Base-by-base conservation (phyloP, 2,329 filamentous ascomycete genomes). In the Hirsutella minnesotensis region DNA sequence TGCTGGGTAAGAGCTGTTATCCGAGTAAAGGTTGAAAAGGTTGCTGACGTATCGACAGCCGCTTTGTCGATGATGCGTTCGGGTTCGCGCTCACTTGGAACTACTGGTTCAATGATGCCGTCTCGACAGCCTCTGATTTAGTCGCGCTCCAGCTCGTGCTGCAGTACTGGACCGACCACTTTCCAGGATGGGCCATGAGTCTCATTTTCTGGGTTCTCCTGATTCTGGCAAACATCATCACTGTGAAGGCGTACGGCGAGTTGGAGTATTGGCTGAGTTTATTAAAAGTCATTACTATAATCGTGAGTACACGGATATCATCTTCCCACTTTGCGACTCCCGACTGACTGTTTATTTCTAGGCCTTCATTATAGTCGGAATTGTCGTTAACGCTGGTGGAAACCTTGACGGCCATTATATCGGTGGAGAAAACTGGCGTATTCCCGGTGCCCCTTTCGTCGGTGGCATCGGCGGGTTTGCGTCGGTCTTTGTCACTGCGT, bases 71-170 rank as follows among this genome's bases (percentile, higher is more conserved):
- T 49, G 69, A 73, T 50, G 66, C 70, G 1, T 67, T 73, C 47
- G 72, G 71, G 1, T 75, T 75, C 47, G 70, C 71, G 3, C 55
- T 74, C 24, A 74, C 71, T 0, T 76, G 72, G 73, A 77, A 76
- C 49, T 76, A 75, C 56, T 82, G 77, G 77, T 79, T 81, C 51
- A 81, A 82, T 54, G 76, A 81, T 58, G 77, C 77, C 21, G 59
- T 64, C 0, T 63, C 61, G 0, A 62, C 59, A 2, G 78, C 77
- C 0, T 65, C 75, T 0, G 78, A 83, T 58, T 59, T 82, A 21
- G 73, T 81, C 18, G 61, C 61, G 1, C 47, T 63, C 21, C 61
- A 63, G 69, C 59, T 82, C 2, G 53, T 82, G 2, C 58, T 81
- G 41, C 59, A 77, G 39, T 81, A 77, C 53, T 82, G 78, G 77